Conservation (phyloP, 2,329 filamentous ascomycete species). For the Diaporthe batatas region DNA sequence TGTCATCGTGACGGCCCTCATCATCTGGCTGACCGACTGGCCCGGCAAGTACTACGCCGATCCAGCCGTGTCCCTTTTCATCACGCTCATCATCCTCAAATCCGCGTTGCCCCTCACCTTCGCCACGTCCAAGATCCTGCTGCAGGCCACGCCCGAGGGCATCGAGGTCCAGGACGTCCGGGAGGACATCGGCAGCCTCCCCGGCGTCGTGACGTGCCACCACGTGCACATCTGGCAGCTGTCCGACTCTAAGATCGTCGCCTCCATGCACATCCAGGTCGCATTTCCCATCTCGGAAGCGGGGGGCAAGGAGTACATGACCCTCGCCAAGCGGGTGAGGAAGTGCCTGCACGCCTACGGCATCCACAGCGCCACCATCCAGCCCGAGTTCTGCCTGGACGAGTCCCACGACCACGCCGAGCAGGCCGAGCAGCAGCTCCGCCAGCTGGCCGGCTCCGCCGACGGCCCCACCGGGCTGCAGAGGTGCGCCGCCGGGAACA, state of each 20-base stretch:
- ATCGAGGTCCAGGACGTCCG: slow-evolving; percentile 91
- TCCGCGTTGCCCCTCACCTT: slow-evolving; percentile 84
- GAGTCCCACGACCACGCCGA: slow-evolving; percentile 57
- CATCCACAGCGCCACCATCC: slow-evolving; percentile 97
- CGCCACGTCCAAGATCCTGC: slow-evolving; percentile 86
- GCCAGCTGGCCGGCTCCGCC: slow-evolving; percentile 45
- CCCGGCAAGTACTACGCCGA: slow-evolving; percentile 89
- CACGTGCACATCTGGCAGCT: slow-evolving; percentile 99
- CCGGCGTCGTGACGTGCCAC: slow-evolving; percentile 90
- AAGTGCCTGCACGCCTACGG: slow-evolving; percentile 94
- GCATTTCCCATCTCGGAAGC: slow-evolving; percentile 89
- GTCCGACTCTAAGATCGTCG: slow-evolving; percentile 93
- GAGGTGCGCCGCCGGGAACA: slow-evolving; percentile 46
- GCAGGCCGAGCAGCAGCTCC: slow-evolving; percentile 45
- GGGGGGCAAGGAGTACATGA: slow-evolving; percentile 87
- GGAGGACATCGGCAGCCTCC: slow-evolving; percentile 87
- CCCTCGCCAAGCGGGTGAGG: slow-evolving; percentile 83
- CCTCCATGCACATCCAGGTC: slow-evolving; percentile 93
- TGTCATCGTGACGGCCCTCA: slow-evolving; percentile 83
- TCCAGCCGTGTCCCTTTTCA: slow-evolving; percentile 91
- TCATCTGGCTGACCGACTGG: slow-evolving; percentile 93
- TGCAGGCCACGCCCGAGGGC: slow-evolving; percentile 93
- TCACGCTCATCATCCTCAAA: slow-evolving; percentile 82
- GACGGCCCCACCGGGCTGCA: slow-evolving; percentile 46
- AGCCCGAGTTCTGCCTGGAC: slow-evolving; percentile 85